A percentile compares a stretch with the other conserved stretches of the same genome.
Evolutionary conservation across 345 rosid genomes (phyloP).

Genomic region (Reutealis trisperma): DNA sequence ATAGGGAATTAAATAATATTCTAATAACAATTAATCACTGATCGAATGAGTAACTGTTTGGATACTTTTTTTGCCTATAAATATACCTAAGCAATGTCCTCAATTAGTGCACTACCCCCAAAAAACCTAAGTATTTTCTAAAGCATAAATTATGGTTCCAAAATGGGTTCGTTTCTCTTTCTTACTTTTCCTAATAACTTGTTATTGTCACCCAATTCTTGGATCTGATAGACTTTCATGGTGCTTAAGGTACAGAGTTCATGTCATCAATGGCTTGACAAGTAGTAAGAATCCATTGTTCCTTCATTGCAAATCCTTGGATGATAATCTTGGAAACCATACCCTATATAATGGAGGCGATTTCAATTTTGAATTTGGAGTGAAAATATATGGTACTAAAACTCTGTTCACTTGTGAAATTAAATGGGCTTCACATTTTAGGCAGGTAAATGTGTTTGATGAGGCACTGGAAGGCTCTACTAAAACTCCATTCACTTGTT

Average conservation of each 20-base stretch:
- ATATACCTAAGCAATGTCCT: not conserved
- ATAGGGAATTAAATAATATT: too few relatives aligned
- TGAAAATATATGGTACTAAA: not conserved
- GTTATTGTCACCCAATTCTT: not conserved
- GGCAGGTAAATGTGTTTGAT: not conserved
- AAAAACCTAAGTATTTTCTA: not conserved
- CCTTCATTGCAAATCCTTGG: constrained; percentile 7
- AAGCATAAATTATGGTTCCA: not conserved
- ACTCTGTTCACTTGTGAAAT: not conserved
- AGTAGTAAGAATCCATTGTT: not conserved
- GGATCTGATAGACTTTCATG: not conserved
- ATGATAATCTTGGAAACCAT: constrained; percentile 16
- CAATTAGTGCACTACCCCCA: not conserved
- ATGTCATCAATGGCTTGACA: not conserved
- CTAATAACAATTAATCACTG: too few relatives aligned
- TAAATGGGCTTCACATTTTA: not conserved
- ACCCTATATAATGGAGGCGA: not conserved
- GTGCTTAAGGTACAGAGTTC: constrained; percentile 1
- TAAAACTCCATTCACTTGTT: too few relatives aligned
- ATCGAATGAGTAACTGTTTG: too few relatives aligned
- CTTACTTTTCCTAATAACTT: not conserved
- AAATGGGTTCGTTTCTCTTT: not conserved
- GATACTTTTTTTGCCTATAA: not conserved
- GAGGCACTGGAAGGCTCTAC: too few relatives aligned
- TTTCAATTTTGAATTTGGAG: not conserved